Evolutionary conservation across 2,329 filamentous ascomycete genomes (phyloP), one percentile per base, ranked within the genome.

Genomic region (Alternaria incomplexa): DNA sequence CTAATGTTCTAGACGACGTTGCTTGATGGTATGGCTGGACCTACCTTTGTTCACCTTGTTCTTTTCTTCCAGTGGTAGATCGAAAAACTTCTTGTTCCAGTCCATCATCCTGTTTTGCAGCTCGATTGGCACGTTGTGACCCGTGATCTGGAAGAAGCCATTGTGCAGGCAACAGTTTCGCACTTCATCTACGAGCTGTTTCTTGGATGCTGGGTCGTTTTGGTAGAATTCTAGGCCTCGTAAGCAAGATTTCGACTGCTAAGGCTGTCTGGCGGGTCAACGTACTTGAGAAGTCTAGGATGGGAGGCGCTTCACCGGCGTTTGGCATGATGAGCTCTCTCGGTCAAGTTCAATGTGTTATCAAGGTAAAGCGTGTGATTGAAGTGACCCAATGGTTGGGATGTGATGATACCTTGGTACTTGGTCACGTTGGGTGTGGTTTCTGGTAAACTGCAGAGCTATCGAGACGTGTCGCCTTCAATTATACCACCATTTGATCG

Each of bases 131-230:
- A 84, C 76, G 1, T 75, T 70, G 56, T 83, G 81, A 26, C 79
- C 79, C 3, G 76, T 79, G 63, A 84, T 82, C 58, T 84, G 82
- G 69, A 84, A 84, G 70, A 84, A 84, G 20, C 83, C 82, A 70
- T 77, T 77, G 62, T 76, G 70, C 15, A 74, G 58, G 61, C 77
- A 79, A 61, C 72, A 76, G 20, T 73, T 65, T 17, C 71, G 66
- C 13, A 79, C 71, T 43, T 75, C 62, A 2, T 72, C 67, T 28
- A 78, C 72, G 6, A 78, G 67, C 36, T 73, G 65, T 45, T 71
- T 52, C 46, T 75, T 77, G 25, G 65, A 65, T 8, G 63, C 40
- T 0, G 67, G 50, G 58, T 79, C 69, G 9, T 56, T 63, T 28
- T 63, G 61, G 58, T 78, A 77, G 63, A 77, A 78, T 2, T 69